Percentiles rank a stretch among this genome's conserved stretches.
phyloP scores from a whole-genome alignment of 169 alveolate genomes.

The Perkinsus olseni region DNA sequence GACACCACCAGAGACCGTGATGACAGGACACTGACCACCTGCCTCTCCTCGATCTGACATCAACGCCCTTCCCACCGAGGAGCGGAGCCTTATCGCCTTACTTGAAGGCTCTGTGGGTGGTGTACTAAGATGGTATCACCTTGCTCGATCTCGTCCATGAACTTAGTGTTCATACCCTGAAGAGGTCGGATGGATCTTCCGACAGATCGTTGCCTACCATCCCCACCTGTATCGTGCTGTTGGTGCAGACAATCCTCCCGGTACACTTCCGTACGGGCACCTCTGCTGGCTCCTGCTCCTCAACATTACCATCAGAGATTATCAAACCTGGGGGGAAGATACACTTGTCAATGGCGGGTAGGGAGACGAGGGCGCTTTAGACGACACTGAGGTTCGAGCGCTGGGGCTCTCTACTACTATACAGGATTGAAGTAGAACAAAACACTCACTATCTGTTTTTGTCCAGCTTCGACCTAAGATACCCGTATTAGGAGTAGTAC shows the following conservation, averaged over 20 bases:
- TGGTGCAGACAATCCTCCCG: background rate
- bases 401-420: no score
- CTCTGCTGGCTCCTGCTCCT: background rate
- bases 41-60: background rate
- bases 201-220: background rate
- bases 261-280: background rate
- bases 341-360: no score
- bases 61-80: background rate
- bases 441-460: no score
- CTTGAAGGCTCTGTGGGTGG: background rate
- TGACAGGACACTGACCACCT: background rate
- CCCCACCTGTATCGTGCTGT: background rate
- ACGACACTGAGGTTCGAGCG: no score
- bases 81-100: background rate
- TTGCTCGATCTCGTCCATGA: background rate
- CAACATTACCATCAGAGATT: background rate
- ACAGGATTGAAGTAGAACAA: no score
- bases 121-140: background rate
- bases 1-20: background rate
- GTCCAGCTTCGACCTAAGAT: no score
- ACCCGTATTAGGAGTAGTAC: background rate
- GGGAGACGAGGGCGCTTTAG: no score
- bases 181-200: background rate
- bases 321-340: background rate
- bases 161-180: background rate